Base-by-base conservation (phyloP, 495 filamentous ascomycete species). In the Astrocystis sublimbata region DNA sequence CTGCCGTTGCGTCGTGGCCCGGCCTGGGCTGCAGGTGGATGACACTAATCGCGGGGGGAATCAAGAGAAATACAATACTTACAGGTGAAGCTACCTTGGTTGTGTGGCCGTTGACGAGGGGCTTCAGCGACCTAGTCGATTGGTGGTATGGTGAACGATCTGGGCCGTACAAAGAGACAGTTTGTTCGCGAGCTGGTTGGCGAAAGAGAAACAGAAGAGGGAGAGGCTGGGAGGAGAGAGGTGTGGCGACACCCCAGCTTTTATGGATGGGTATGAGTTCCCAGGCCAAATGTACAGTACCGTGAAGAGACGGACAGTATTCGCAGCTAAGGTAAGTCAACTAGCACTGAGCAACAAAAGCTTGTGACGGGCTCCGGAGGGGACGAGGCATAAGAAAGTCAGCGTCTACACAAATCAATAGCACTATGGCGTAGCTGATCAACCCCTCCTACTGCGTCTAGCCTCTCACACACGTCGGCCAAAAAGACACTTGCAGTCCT, bases 161-260 rank as follows among this genome's bases (percentile, higher is more conserved):
- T 68, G 62, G 56, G 65, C 38, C 57, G 63, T 56, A 58, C 66
- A 66, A 60, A 64, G 62, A 70, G 62, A 36, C 6, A 35, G 9
- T 10, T 63, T 68, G 64, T 70, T 73, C 55, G 66, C 65, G 58
- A 61, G 63, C 60, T 65, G 59, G 49, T 63, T 66, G 68, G 70
- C 65, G 69, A 71, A 70, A 69, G 64, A 67, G 66, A 65, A 67
- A 66, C 45, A 38, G 57, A 66, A 53, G 38, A 60, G 38, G 46
- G 57, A 61, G 51, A 28, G 55, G 63, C 17, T 35, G 60, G 35
- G 65, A 54, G 52, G 57, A 62, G 63, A 57, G 68, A 67, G 68
- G 68, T 59, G 71, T 65, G 68, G 69, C 68, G 55, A 47, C 26
- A 43, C 49, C 13, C 33, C 45, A 55, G 68, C 58, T 73, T 73